phyloP scores from a whole-genome alignment of 2,329 filamentous ascomycete genomes.

The Aschersonia sp. region DNA sequence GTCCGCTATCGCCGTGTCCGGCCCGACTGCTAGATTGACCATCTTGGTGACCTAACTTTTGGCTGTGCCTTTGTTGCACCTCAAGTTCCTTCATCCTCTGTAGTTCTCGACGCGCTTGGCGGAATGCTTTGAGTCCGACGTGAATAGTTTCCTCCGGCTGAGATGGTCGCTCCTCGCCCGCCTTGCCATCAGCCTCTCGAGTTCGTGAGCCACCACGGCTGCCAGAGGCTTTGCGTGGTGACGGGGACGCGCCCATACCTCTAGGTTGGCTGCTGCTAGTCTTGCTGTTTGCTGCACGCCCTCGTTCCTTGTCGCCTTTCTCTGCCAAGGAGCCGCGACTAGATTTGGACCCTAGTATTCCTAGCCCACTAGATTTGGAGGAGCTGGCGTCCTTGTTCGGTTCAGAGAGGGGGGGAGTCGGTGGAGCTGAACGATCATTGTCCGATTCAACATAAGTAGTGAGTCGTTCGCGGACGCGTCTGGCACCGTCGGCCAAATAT shows the following conservation, averaged over 20 bases:
- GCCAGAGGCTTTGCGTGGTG: constrained; percentile 19
- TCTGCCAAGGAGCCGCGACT: constrained; percentile 52
- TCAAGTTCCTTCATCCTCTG: constrained; percentile 42
- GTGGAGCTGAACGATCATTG: constrained; percentile 18
- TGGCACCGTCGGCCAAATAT: constrained; percentile 56
- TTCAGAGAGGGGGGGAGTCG: constrained; percentile 18
- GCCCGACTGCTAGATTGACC: not conserved
- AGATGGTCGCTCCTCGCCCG: constrained; percentile 4
- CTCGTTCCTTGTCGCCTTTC: constrained; percentile 21
- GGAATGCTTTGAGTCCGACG: constrained; percentile 39
- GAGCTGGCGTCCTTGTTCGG: constrained; percentile 15
- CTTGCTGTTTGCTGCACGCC: constrained; percentile 42
- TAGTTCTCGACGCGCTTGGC: constrained; percentile 41
- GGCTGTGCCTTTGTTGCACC: constrained; percentile 23
- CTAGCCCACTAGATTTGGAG: constrained; percentile 40
- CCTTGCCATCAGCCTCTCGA: not conserved
- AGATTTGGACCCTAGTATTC: constrained; percentile 50
- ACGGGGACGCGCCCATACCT: constrained; percentile 24
- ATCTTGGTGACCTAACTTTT: constrained; percentile 1
- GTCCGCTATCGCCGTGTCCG: constrained; percentile 22
- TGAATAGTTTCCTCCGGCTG: constrained; percentile 28
- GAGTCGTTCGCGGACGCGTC: constrained; percentile 58
- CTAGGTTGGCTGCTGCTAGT: constrained; percentile 40
- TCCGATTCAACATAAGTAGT: constrained; percentile 55
- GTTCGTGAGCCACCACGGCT: constrained; percentile 1